phyloP scores from a whole-genome alignment of 164 flowering plant species.

The Piper betle region DNA sequence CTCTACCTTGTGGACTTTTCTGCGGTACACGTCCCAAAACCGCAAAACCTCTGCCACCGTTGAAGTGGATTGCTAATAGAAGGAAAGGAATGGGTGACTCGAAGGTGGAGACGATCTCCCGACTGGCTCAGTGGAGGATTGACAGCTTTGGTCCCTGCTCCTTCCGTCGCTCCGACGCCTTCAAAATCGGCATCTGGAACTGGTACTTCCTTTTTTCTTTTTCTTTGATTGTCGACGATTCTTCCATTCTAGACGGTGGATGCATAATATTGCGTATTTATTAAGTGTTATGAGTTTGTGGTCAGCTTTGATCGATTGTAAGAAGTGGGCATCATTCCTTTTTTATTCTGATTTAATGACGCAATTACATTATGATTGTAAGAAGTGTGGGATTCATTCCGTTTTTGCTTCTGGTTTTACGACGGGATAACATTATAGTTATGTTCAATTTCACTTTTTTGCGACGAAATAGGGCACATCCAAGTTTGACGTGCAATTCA shows the following conservation, averaged over 20 bases:
- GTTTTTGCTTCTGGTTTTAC: too few relatives aligned
- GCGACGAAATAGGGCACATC: too few relatives aligned
- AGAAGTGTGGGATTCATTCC: too few relatives aligned
- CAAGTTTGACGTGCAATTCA: too few relatives aligned
- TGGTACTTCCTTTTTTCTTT: constrained; percentile 30
- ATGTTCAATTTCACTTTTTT: too few relatives aligned
- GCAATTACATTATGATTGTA: too few relatives aligned
- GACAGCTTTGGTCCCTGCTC: constrained; percentile 64
- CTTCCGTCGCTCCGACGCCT: constrained; percentile 68
- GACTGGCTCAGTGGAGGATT: constrained; percentile 83
- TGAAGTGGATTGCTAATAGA: background rate
- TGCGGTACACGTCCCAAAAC: too few relatives aligned
- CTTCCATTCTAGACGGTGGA: background rate
- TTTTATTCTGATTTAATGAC: too few relatives aligned
- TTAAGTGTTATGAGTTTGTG: background rate
- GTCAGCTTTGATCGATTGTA: background rate
- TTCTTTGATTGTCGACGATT: background rate
- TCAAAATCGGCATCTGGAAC: constrained; percentile 86
- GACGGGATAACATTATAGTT: too few relatives aligned
- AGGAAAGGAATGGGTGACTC: constrained; percentile 16
- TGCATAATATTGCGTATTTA: background rate
- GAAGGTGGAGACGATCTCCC: constrained; percentile 36
- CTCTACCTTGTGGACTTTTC: too few relatives aligned
- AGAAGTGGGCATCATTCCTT: too few relatives aligned
- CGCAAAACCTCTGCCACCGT: too few relatives aligned